These are phyloP conservation scores for Debaryomycetaceae sp. DNA, from an alignment of 1,139 yeast species.

Conservation along the genomic window DNA sequence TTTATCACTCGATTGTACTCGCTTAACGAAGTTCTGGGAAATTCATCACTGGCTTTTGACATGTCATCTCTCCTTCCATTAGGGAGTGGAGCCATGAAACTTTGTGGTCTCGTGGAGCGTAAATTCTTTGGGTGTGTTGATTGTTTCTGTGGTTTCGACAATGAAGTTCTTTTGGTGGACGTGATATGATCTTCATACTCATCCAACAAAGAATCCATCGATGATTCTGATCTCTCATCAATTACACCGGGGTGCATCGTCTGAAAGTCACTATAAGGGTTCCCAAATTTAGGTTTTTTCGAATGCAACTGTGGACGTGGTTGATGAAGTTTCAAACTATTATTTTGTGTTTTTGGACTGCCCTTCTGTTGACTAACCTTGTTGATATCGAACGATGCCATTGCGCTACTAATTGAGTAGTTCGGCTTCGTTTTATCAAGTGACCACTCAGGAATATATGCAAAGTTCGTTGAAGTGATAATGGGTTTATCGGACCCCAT, in stretches of 20 bases:
- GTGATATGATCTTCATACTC: slow-evolving; percentile 46
- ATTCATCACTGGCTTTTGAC: slow-evolving; percentile 18
- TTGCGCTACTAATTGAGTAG: slow-evolving; percentile 24
- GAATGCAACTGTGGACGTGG: background rate
- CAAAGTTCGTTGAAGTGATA: background rate
- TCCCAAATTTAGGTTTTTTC: background rate
- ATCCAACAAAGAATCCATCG: slow-evolving; percentile 51
- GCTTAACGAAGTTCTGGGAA: slow-evolving; percentile 36
- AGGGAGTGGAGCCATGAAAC: slow-evolving; percentile 12
- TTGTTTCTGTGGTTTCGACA: slow-evolving; percentile 1
- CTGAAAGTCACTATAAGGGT: slow-evolving; percentile 1
- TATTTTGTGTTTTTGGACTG: background rate
- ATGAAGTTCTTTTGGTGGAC: slow-evolving; percentile 20
- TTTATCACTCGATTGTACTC: slow-evolving; percentile 31
- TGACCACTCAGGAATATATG: slow-evolving; percentile 8
- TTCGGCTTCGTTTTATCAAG: slow-evolving; percentile 19
- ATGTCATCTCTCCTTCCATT: slow-evolving; percentile 3
- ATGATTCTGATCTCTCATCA: slow-evolving; percentile 32
- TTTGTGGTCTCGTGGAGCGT: slow-evolving; percentile 27
- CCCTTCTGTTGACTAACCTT: background rate
- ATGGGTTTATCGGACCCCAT: background rate
- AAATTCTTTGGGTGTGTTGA: slow-evolving; percentile 19
- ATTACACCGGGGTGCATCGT: background rate
- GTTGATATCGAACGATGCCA: slow-evolving; percentile 29
- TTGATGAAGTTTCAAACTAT: background rate